Percentiles rank a stretch among this genome's conserved stretches.
Evolutionary conservation across 139 green algal species (phyloP).

Genomic region (Tetradesmus obliquus): DNA sequence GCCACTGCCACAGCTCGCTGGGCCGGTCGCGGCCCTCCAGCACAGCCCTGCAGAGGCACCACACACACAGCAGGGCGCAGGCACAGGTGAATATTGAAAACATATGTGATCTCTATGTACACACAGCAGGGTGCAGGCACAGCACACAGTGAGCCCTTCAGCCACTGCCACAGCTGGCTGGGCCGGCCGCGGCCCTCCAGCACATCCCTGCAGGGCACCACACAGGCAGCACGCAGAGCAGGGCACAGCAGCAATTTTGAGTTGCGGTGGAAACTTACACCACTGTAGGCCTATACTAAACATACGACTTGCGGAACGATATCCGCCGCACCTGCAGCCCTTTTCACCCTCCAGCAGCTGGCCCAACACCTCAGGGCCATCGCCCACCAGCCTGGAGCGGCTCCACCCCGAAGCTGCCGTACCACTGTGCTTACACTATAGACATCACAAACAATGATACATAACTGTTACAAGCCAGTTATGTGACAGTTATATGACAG

Average conservation of each 20-base stretch:
- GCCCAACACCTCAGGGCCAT: conserved; percentile 66
- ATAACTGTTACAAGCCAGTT: background rate
- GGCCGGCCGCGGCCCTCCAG: conserved; percentile 34
- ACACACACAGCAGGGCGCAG: too few species aligned
- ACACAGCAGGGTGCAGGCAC: too few species aligned
- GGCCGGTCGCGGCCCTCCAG: conserved; percentile 35
- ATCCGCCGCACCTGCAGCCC: conserved; percentile 56
- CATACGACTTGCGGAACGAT: too few species aligned
- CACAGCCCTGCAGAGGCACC: conserved; percentile 21
- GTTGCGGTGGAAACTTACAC: too few species aligned
- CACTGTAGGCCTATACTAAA: too few species aligned
- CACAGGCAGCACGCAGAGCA: background rate
- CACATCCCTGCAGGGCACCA: conserved; percentile 24
- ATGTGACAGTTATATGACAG: background rate
- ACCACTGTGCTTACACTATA: background rate
- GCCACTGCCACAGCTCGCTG: conserved; percentile 59
- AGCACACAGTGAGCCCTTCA: conserved; percentile 48
- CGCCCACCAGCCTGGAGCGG: conserved; percentile 73
- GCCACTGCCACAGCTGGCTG: conserved; percentile 58
- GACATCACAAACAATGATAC: too few species aligned
- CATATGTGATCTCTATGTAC: too few species aligned
- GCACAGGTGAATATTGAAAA: too few species aligned
- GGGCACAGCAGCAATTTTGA: too few species aligned
- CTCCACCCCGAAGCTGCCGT: conserved; percentile 75
- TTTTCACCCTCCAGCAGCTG: conserved; percentile 63